Evolutionary conservation across 2,329 filamentous ascomycete species (phyloP), one percentile per base, ranked within the genome.

Genomic region (Bipolaris cookei): DNA sequence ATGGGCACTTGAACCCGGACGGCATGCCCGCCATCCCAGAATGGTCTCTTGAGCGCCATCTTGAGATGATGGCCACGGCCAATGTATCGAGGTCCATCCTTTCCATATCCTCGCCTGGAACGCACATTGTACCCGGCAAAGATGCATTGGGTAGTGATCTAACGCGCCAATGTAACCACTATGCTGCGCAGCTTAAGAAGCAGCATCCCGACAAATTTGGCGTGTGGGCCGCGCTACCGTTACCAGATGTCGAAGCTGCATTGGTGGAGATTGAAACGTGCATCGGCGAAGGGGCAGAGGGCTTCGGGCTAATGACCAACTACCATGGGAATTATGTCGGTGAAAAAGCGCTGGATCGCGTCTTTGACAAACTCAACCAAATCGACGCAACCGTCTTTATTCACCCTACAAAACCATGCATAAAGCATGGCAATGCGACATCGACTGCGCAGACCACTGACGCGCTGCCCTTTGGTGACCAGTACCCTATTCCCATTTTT

Each of bases 81-180:
- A 79, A 80, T 59, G 83, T 87, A 56, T 69, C 69, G 5, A 83
- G 80, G 63, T 82, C 82, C 10, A 81, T 86, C 34, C 70, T 87
- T 10, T 84, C 81, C 63, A 81, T 86, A 65, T 82, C 80, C 4
- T 80, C 81, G 0, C 84, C 84, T 0, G 84, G 83, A 13, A 82
- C 80, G 0, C 73, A 83, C 56, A 73, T 87, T 14, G 71, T 72
- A 0, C 70, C 77, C 0, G 69, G 69, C 1, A 73, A 83, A 55
- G 62, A 76, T 42, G 51, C 63, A 1, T 70, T 78, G 11, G 76
- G 73, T 3, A 68, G 71, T 3, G 58, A 65, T 11, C 59, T 84
- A 2, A 76, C 78, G 8, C 73, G 81, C 1, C 61, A 76, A 10
- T 76, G 71, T 60, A 82, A 81, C 60, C 58, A 68, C 20, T 80